Evolutionary conservation across 2,329 filamentous ascomycete genomes (phyloP).

Genomic region (Metarhizium anisopliae): DNA sequence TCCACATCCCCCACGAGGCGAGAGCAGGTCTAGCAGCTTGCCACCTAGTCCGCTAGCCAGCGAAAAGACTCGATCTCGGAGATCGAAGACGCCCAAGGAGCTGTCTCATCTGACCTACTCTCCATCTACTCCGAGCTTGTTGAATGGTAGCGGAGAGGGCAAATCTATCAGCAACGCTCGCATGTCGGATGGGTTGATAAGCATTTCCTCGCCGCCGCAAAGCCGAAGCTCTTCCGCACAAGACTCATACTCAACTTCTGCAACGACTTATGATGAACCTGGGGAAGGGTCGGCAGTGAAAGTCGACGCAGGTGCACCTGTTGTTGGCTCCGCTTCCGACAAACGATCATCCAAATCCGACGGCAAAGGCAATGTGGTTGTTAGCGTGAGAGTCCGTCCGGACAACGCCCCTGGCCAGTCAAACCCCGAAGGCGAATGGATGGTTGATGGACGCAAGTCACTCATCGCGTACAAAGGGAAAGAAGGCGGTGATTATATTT

Average conservation of each 20-base stretch:
- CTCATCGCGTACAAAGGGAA: constrained; percentile 77
- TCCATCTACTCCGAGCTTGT: constrained; percentile 56
- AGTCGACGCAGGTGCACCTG: constrained; percentile 16
- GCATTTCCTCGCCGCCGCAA: constrained; percentile 72
- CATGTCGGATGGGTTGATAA: constrained; percentile 67
- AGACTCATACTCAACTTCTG: constrained; percentile 84
- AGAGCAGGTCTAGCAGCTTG: constrained; percentile 48
- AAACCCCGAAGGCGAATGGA: constrained; percentile 73
- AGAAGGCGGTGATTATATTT: constrained; percentile 86
- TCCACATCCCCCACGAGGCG: constrained; percentile 73
- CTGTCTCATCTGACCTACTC: constrained; percentile 41
- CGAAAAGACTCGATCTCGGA: constrained; percentile 41
- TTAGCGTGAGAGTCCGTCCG: constrained; percentile 88
- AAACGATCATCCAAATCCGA: constrained; percentile 52
- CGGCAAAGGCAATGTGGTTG: constrained; percentile 86
- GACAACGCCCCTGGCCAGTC: constrained; percentile 58
- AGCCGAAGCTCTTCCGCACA: constrained; percentile 89
- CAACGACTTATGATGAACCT: constrained; percentile 77
- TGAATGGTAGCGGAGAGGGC: constrained; percentile 71
- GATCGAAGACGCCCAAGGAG: constrained; percentile 47
- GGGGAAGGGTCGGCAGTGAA: constrained; percentile 42
- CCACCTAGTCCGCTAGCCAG: constrained; percentile 52
- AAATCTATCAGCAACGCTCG: constrained; percentile 60
- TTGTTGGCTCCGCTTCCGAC: constrained; percentile 22
- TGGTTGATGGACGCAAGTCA: constrained; percentile 76